Conservation (phyloP, 2,329 filamentous ascomycete species). For the Hypoxylon sp. region DNA sequence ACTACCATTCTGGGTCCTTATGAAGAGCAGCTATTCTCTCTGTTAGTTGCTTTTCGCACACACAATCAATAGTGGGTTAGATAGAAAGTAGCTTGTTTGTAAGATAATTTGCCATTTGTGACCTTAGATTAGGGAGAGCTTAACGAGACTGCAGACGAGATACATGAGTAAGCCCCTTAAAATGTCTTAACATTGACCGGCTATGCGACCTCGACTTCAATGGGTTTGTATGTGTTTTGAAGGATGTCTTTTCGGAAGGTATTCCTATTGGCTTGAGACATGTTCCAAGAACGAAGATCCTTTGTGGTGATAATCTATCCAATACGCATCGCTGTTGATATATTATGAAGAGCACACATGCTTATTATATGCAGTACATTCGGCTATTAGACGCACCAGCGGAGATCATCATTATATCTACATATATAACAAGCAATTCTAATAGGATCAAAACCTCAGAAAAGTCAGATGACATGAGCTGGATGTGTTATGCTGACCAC, state of each 20-base stretch:
- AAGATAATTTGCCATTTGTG: too few relatives aligned
- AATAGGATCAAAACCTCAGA: conserved; percentile 12
- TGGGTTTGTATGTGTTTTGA: neutral
- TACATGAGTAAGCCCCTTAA: too few relatives aligned
- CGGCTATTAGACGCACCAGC: neutral
- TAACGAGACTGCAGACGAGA: too few relatives aligned
- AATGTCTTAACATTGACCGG: neutral
- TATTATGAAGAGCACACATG: neutral
- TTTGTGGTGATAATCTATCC: neutral
- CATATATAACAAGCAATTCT: conserved; percentile 1
- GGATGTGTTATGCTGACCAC: conserved; percentile 31
- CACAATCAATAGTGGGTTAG: too few relatives aligned
- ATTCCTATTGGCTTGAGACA: conserved; percentile 17
- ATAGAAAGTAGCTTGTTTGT: too few relatives aligned
- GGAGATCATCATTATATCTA: neutral
- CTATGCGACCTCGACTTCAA: neutral
- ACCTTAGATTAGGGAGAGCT: too few relatives aligned
- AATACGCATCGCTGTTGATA: neutral
- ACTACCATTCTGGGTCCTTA: too few relatives aligned
- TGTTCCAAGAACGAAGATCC: neutral
- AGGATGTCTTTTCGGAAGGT: conserved; percentile 6
- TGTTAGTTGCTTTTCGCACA: too few relatives aligned
- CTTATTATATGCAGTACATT: neutral
- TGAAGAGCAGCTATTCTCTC: too few relatives aligned
- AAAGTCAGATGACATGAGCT: conserved; percentile 33